Evolutionary conservation across 371 early-diverging fungal genomes (phyloP).

Genomic region (Blakeslea trispora): DNA sequence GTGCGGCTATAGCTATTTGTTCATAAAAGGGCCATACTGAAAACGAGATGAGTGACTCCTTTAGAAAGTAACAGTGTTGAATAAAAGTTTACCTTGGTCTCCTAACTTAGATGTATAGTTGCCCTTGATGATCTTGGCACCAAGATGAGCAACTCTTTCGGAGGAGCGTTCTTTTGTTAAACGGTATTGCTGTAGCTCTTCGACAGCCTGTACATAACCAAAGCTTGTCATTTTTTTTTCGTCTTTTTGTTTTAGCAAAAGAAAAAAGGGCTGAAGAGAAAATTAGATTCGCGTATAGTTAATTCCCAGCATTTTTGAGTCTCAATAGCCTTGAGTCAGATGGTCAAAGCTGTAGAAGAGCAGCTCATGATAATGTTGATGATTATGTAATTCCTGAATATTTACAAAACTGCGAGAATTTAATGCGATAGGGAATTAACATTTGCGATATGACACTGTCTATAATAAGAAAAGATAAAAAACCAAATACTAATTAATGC

Average conservation of each 20-base stretch:
- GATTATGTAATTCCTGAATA: no score
- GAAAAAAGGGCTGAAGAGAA: neutral
- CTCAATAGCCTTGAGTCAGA: no score
- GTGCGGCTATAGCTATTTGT: slow-evolving; percentile 77
- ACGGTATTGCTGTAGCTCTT: slow-evolving; percentile 40
- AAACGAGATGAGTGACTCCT: neutral
- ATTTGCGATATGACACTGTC: no score
- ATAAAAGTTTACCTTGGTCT: slow-evolving; percentile 36
- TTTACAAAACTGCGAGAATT: no score
- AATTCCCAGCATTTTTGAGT: no score
- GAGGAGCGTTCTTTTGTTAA: slow-evolving; percentile 42
- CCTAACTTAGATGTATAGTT: slow-evolving; percentile 36
- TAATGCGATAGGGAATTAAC: no score
- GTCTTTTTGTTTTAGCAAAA: neutral
- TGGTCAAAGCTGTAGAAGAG: no score
- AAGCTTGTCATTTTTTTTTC: slow-evolving; percentile 35
- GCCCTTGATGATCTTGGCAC: slow-evolving; percentile 42
- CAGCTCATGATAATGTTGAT: no score
- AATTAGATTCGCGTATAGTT: neutral
- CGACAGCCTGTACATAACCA: slow-evolving; percentile 32
- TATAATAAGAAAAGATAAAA: no score
- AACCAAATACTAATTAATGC: no score
- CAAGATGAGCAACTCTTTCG: slow-evolving; percentile 37
- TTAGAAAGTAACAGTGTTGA: neutral
- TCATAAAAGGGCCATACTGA: slow-evolving; percentile 80